phyloP scores from a whole-genome alignment of 768 basidiomycete genomes.

The Mrakia gelida region DNA sequence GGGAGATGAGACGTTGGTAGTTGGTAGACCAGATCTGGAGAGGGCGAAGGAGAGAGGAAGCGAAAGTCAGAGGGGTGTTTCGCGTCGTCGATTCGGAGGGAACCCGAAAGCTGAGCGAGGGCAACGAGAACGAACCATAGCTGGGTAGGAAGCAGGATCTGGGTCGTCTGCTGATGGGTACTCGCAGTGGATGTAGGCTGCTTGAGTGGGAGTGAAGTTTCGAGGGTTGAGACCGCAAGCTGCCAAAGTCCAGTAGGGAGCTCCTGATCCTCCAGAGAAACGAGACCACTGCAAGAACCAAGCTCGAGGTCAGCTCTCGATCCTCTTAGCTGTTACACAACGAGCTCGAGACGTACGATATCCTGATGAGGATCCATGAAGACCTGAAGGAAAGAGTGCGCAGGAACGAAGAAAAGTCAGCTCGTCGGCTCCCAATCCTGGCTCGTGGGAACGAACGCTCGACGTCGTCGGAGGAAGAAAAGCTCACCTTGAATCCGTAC shows the following conservation, averaged over 20 bases:
- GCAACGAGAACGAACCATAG: conserved; percentile 56
- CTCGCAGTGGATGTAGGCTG: conserved; percentile 83
- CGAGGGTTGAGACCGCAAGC: conserved; percentile 37
- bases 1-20: conserved; percentile 78
- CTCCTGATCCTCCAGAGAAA: conserved; percentile 30
- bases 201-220: conserved; percentile 76
- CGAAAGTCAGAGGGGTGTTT: neutral
- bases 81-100: neutral
- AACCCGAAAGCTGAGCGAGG: neutral
- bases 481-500: conserved; percentile 67
- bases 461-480: neutral
- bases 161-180: conserved; percentile 63
- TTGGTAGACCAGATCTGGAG: conserved; percentile 80
- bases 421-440: neutral
- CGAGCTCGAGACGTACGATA: conserved; percentile 55
- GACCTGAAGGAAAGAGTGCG: conserved; percentile 45
- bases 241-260: conserved; percentile 31
- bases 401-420: neutral
- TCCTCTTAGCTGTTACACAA: neutral
- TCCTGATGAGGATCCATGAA: conserved; percentile 98
- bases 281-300: conserved; percentile 27
- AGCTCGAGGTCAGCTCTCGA: neutral
- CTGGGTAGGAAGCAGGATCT: conserved; percentile 70
- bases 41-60: neutral
- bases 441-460: neutral